A percentile compares a stretch with the other conserved stretches of the same genome.
phyloP scores from a whole-genome alignment of 1,139 yeast species.

The Lodderomyces orthopsilosis region DNA sequence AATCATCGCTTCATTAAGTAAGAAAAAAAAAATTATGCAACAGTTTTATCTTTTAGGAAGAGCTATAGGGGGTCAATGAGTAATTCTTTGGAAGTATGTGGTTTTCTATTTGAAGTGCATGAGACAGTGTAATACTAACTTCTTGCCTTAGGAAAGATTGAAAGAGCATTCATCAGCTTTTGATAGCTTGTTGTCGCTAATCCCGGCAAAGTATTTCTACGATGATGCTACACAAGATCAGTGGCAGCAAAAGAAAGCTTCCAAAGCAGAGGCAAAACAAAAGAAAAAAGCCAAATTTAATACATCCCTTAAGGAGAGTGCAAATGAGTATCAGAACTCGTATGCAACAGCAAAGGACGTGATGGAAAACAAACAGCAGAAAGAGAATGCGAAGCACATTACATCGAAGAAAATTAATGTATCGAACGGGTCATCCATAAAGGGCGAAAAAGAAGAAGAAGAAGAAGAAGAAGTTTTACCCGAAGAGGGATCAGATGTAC shows the following conservation, averaged over 20 bases:
- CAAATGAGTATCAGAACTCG: constrained; percentile 37
- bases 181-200: constrained; percentile 83
- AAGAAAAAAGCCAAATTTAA: constrained; percentile 73
- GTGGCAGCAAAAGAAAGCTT: constrained; percentile 82
- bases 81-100: constrained; percentile 45
- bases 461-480: constrained; percentile 10
- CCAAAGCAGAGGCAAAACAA: constrained; percentile 60
- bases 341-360: constrained; percentile 67
- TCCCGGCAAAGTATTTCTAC: constrained; percentile 91
- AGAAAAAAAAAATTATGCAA: background rate
- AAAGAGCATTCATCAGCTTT: constrained; percentile 84
- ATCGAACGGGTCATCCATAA: constrained; percentile 5
- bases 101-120: background rate
- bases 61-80: constrained; percentile 8
- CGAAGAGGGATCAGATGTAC: constrained; percentile 10
- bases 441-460: constrained; percentile 11
- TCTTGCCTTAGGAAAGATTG: constrained; percentile 59
- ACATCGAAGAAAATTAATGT: background rate
- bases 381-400: background rate
- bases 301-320: constrained; percentile 54
- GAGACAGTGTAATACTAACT: background rate
- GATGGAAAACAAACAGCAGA: constrained; percentile 40
- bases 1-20: background rate
- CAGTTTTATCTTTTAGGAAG: too few species aligned
- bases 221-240: constrained; percentile 79